phyloP scores from a whole-genome alignment of 352 stramenopile species.

The Elongisporangium senticosum region DNA sequence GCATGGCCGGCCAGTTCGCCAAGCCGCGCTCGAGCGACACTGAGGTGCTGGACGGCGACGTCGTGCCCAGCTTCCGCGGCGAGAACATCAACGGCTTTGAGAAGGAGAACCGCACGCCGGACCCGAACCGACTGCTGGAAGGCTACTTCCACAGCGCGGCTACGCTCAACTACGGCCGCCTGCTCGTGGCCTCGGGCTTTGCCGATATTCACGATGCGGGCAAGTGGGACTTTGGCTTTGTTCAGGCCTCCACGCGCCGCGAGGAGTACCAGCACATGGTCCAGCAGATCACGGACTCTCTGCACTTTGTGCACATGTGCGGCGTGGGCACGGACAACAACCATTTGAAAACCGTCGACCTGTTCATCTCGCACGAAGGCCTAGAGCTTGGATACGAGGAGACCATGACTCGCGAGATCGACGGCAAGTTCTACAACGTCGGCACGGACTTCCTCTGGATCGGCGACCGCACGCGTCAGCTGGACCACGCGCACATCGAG shows the following conservation, averaged over 20 bases:
- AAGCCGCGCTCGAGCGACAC: constrained; percentile 95
- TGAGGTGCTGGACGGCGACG: constrained; percentile 92
- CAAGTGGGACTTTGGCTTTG: constrained; percentile 98
- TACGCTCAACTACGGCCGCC: constrained; percentile 96
- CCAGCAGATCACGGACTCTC: constrained; percentile 94
- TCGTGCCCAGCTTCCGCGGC: constrained; percentile 94
- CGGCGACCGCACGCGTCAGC: constrained; percentile 96
- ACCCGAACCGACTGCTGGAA: constrained; percentile 93
- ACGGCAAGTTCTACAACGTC: constrained; percentile 97
- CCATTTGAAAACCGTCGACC: constrained; percentile 92
- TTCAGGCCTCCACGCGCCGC: constrained; percentile 92
- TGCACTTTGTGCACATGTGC: constrained; percentile 95
- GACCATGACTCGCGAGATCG: constrained; percentile 93
- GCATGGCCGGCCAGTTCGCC: constrained; percentile 98
- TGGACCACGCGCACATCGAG: constrained; percentile 97
- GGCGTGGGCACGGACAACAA: constrained; percentile 89
- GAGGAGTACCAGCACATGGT: constrained; percentile 96
- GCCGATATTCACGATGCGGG: constrained; percentile 95
- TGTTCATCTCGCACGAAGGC: constrained; percentile 98
- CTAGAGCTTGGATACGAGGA: constrained; percentile 97
- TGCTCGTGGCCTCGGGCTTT: constrained; percentile 94
- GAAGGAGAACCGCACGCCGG: constrained; percentile 88
- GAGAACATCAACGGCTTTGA: constrained; percentile 98
- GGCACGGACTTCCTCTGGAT: constrained; percentile 99
- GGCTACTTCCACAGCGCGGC: constrained; percentile 97